Percentiles rank a stretch among this genome's conserved stretches.
Evolutionary conservation across 2,329 filamentous ascomycete species (phyloP).

Genomic region (Pseudogymnoascus sp.): DNA sequence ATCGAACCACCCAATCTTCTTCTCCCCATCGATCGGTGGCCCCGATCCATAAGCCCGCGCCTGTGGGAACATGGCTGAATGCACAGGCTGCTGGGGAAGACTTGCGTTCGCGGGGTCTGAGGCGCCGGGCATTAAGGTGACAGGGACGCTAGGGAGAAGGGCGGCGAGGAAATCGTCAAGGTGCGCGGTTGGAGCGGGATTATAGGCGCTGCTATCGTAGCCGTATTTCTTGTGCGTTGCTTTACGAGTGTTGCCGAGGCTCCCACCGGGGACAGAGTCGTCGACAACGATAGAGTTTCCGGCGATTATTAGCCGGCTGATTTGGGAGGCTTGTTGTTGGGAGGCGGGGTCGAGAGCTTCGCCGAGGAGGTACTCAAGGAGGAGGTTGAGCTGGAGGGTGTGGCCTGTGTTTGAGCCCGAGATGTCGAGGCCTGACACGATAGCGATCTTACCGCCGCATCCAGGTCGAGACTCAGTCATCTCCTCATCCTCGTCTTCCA

Average conservation of each 20-base stretch:
- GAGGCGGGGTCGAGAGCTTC: slow-evolving; percentile 60
- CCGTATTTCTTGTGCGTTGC: slow-evolving; percentile 73
- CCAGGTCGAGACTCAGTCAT: slow-evolving; percentile 48
- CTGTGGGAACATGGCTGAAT: slow-evolving; percentile 81
- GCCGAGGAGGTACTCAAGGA: slow-evolving; percentile 83
- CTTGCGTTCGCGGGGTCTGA: slow-evolving; percentile 84
- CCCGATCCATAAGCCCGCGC: slow-evolving; percentile 60
- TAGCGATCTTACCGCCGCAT: slow-evolving; percentile 58
- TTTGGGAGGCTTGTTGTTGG: slow-evolving; percentile 56
- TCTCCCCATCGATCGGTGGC: slow-evolving; percentile 30
- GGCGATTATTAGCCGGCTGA: slow-evolving; percentile 82
- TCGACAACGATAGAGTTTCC: slow-evolving; percentile 67
- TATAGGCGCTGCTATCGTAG: slow-evolving; percentile 85
- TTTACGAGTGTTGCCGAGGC: slow-evolving; percentile 30
- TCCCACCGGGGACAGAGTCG: slow-evolving; percentile 27
- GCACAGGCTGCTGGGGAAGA: slow-evolving; percentile 87
- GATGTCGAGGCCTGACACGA: slow-evolving; percentile 83
- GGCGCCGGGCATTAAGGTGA: slow-evolving; percentile 81
- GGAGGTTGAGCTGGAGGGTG: slow-evolving; percentile 66
- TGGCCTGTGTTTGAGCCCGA: slow-evolving; percentile 67
- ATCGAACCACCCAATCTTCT: slow-evolving; percentile 68
- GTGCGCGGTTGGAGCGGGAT: slow-evolving; percentile 73
- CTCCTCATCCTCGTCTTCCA: slow-evolving; percentile 46
- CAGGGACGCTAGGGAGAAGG: slow-evolving; percentile 76
- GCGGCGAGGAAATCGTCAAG: slow-evolving; percentile 78